These are phyloP conservation scores for Brassica napus DNA, from an alignment of 345 rosid species.

Conservation along the genomic window Da-Ae NC_063445.1:58072001-58072500, in stretches of 20 bases:
- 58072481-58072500: neutral
- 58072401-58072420: constrained; percentile 10
- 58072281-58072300: constrained; percentile 12
- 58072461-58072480: neutral
- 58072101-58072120: neutral
- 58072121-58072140: neutral
- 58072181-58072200: neutral
- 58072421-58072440: neutral
- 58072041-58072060: constrained; percentile 4
- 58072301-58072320: constrained; percentile 23
- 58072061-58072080: neutral
- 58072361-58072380: constrained; percentile 15
- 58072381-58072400: constrained; percentile 33
- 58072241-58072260: constrained; percentile 20
- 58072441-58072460: neutral
- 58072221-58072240: constrained; percentile 12
- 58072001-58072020: neutral
- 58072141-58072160: constrained; percentile 10
- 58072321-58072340: constrained; percentile 19
- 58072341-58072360: neutral
- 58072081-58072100: neutral
- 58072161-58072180: neutral
- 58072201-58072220: constrained; percentile 10
- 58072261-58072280: neutral
- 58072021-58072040: neutral